Percentiles rank a stretch among this genome's conserved stretches.
Evolutionary conservation across 352 stramenopile genomes (phyloP).

Genomic region (Globisporangium solare): DNA sequence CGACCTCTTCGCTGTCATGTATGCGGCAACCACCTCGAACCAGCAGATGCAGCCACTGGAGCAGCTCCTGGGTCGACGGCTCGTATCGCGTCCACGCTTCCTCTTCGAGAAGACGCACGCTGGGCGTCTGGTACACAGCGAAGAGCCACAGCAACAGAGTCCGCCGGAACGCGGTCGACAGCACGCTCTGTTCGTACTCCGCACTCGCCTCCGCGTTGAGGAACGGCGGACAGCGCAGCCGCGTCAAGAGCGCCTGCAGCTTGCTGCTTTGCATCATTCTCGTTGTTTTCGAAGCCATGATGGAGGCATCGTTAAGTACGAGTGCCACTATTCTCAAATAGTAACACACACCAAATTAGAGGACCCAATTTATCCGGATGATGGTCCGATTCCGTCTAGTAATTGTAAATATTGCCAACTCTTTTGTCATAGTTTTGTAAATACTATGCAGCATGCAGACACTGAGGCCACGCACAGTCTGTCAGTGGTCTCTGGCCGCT

Average conservation of each 20-base stretch:
- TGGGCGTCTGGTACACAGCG: constrained; percentile 28
- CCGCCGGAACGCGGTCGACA: constrained; percentile 18
- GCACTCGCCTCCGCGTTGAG: constrained; percentile 12
- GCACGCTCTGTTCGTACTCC: constrained; percentile 7
- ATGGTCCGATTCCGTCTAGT: too few relatives aligned
- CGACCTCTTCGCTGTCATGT: background rate
- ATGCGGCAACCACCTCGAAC: background rate
- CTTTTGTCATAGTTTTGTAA: too few relatives aligned
- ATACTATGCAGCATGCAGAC: too few relatives aligned
- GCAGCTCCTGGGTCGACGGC: constrained; percentile 23
- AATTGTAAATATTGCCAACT: too few relatives aligned
- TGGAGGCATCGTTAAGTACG: background rate
- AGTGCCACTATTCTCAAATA: background rate
- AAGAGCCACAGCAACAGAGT: constrained; percentile 44
- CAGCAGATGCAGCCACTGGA: constrained; percentile 28
- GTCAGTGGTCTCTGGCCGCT: too few relatives aligned
- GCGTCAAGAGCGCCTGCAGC: constrained; percentile 19
- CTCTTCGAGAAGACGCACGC: constrained; percentile 19
- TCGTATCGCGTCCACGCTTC: constrained; percentile 29
- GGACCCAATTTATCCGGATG: background rate
- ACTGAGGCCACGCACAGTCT: too few relatives aligned
- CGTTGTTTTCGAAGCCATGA: background rate
- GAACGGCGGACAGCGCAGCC: constrained; percentile 34
- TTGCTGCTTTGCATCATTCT: background rate
- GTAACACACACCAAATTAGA: background rate